A percentile compares a stretch with the other conserved stretches of the same genome.
These are phyloP conservation scores for Fusarium pseudograminearum DNA, from an alignment of 2,329 filamentous ascomycete genomes.

Conservation along the genomic window DNA sequence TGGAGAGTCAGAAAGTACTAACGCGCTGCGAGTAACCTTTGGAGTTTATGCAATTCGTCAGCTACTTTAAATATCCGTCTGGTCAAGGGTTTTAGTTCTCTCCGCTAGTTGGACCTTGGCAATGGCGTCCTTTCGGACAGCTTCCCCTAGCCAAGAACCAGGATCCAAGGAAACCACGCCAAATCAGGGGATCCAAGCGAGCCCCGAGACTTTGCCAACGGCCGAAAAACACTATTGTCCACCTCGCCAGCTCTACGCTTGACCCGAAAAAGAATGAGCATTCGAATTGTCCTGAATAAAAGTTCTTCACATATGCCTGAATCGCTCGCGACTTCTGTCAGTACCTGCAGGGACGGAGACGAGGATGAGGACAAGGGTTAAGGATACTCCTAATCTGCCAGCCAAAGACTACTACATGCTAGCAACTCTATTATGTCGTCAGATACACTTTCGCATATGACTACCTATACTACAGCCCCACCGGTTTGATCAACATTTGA, in stretches of 20 bases:
- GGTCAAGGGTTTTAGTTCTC: slow-evolving; percentile 39
- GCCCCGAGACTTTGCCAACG: slow-evolving; percentile 33
- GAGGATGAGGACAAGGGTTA: background rate
- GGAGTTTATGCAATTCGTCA: slow-evolving; percentile 40
- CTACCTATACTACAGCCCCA: slow-evolving; percentile 3
- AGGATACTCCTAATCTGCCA: background rate
- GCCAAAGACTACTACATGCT: background rate
- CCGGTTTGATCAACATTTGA: slow-evolving; percentile 8
- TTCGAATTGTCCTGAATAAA: background rate
- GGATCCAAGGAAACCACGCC: slow-evolving; percentile 19
- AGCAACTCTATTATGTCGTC: background rate
- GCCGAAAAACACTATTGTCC: slow-evolving; percentile 31
- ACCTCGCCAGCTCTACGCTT: slow-evolving; percentile 2
- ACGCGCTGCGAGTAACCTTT: slow-evolving; percentile 30
- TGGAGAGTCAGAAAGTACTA: slow-evolving; percentile 30
- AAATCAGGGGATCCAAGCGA: slow-evolving; percentile 34
- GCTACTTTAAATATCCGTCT: slow-evolving; percentile 37
- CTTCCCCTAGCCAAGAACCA: slow-evolving; percentile 40
- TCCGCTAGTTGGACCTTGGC: slow-evolving; percentile 33
- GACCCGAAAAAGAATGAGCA: background rate
- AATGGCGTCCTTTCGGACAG: slow-evolving; percentile 41
- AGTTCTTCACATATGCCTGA: background rate
- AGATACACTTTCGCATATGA: background rate
- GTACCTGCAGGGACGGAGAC: background rate
- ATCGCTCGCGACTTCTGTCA: background rate